These are phyloP conservation scores for Pythium folliculosum DNA, from an alignment of 352 stramenopile genomes.

Conservation along the genomic window DNA sequence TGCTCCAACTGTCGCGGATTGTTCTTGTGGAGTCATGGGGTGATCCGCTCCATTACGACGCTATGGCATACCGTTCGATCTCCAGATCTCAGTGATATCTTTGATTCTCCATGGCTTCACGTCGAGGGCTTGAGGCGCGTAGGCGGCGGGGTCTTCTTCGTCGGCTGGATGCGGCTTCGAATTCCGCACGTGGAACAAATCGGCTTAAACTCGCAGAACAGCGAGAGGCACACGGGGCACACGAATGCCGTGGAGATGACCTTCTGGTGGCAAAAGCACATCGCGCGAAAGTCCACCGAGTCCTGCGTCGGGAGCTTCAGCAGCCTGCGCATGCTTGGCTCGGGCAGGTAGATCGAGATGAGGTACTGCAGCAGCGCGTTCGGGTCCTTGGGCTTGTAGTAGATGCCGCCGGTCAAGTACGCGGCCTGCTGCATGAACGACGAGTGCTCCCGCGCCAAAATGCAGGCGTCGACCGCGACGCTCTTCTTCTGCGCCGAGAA, in stretches of 20 bases:
- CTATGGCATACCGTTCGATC: not conserved
- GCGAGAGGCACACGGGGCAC: conserved; percentile 85
- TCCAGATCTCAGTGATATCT: not conserved
- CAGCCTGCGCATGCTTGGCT: conserved; percentile 76
- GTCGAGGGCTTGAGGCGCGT: conserved; percentile 37
- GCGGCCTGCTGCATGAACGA: conserved; percentile 88
- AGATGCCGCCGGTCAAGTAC: conserved; percentile 86
- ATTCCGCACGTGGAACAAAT: conserved; percentile 89
- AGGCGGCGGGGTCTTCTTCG: conserved; percentile 58
- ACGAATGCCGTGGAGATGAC: conserved; percentile 85
- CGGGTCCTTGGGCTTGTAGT: conserved; percentile 80
- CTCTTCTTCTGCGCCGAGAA: conserved; percentile 89
- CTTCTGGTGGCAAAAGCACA: conserved; percentile 89
- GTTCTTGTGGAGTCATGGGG: conserved; percentile 27
- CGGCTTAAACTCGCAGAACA: conserved; percentile 87
- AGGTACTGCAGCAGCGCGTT: conserved; percentile 82
- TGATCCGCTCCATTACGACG: too few relatives aligned
- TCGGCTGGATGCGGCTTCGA: conserved; percentile 76
- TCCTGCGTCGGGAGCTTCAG: conserved; percentile 85
- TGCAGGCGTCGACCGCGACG: conserved; percentile 81
- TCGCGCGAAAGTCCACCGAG: conserved; percentile 86
- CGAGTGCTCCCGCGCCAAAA: conserved; percentile 73
- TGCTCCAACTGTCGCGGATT: conserved; percentile 10
- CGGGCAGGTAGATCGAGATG: conserved; percentile 84
- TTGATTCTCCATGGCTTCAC: conserved; percentile 7